Evolutionary conservation across 2,329 filamentous ascomycete species (phyloP).

Genomic region (Neopestalotiopsis clavispora): DNA sequence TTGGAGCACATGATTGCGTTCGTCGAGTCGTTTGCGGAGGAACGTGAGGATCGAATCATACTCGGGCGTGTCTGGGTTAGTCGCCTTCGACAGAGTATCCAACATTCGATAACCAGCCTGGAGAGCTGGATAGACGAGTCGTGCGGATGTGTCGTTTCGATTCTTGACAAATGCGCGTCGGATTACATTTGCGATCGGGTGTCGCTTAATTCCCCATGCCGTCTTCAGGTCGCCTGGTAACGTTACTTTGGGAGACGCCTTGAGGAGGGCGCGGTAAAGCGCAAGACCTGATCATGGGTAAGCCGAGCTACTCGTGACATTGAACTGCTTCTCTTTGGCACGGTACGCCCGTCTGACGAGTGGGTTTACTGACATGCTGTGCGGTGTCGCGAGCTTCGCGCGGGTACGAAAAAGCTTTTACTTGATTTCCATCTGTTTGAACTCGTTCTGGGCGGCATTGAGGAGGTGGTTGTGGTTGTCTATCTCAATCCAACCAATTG

Average conservation of each 20-base stretch:
- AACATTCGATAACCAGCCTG: conserved; percentile 63
- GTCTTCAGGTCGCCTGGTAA: conserved; percentile 53
- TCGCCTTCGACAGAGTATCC: conserved; percentile 27
- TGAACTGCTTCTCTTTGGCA: neutral
- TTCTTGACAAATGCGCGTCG: conserved; percentile 68
- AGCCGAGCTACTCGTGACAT: neutral
- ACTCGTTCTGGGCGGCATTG: neutral
- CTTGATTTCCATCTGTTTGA: conserved; percentile 21
- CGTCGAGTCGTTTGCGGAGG: conserved; percentile 43
- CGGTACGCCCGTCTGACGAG: neutral
- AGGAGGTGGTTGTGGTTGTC: neutral
- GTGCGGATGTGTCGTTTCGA: conserved; percentile 58
- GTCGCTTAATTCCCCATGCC: conserved; percentile 32
- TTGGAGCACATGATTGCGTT: conserved; percentile 31
- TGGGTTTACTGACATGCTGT: conserved; percentile 46
- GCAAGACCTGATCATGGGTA: conserved; percentile 60
- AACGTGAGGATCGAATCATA: conserved; percentile 46
- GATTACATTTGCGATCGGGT: conserved; percentile 62
- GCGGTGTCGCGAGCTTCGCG: conserved; percentile 57
- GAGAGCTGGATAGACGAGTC: conserved; percentile 66
- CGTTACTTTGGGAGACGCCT: conserved; percentile 57
- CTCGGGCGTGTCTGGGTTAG: conserved; percentile 31
- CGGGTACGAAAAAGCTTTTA: conserved; percentile 46
- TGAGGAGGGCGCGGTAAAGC: conserved; percentile 73
- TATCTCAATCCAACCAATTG: neutral